phyloP scores from a whole-genome alignment of 495 filamentous ascomycete species.

The Podospora pseudoanserina region DNA sequence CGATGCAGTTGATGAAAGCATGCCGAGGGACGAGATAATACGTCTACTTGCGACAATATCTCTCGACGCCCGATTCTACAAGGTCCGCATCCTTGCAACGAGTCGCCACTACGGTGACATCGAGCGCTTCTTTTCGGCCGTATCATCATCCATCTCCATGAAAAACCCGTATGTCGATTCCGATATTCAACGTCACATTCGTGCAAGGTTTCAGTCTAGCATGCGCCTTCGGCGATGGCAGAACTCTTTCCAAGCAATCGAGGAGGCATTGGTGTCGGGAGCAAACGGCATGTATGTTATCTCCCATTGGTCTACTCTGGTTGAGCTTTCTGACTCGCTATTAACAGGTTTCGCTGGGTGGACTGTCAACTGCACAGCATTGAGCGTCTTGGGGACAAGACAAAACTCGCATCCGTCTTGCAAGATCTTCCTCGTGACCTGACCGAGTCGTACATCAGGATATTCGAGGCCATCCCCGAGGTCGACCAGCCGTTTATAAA shows the following conservation, averaged over 20 bases:
- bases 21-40: slow-evolving; percentile 21
- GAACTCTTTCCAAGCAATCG: slow-evolving; percentile 25
- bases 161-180: slow-evolving; percentile 35
- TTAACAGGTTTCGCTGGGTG: slow-evolving; percentile 40
- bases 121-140: slow-evolving; percentile 19
- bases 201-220: slow-evolving; percentile 26
- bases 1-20: slow-evolving; percentile 36
- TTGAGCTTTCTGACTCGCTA: not conserved
- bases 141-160: slow-evolving; percentile 17
- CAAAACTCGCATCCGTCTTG: slow-evolving; percentile 26
- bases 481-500: slow-evolving; percentile 30
- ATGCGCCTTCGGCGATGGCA: slow-evolving; percentile 24
- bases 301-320: not conserved
- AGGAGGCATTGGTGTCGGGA: slow-evolving; percentile 23
- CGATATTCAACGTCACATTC: slow-evolving; percentile 28
- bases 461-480: slow-evolving; percentile 27
- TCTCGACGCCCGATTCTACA: slow-evolving; percentile 29
- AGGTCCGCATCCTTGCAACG: slow-evolving; percentile 38
- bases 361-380: slow-evolving; percentile 43
- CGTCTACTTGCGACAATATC: slow-evolving; percentile 24
- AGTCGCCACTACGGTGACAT: slow-evolving; percentile 44
- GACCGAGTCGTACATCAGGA: slow-evolving; percentile 39
- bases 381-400: slow-evolving; percentile 23
- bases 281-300: slow-evolving; percentile 37
- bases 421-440: slow-evolving; percentile 34